phyloP scores from a whole-genome alignment of 352 stramenopile species.

The Phytopythium vexans region DNA sequence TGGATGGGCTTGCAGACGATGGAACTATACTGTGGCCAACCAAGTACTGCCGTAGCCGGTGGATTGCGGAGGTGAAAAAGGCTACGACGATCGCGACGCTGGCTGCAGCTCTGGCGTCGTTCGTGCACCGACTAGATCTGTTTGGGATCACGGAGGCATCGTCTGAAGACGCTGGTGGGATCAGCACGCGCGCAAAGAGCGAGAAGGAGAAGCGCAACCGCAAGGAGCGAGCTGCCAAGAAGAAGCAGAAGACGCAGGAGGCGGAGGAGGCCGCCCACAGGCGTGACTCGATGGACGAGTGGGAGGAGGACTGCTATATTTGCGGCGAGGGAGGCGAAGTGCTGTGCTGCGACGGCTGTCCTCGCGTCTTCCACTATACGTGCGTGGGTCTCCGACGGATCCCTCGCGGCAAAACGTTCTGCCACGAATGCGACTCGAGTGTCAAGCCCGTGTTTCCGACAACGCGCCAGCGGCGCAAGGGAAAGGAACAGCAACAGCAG shows the following conservation, averaged over 20 bases:
- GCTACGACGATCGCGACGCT: conserved; percentile 49
- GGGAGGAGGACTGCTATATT: conserved; percentile 88
- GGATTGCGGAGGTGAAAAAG: conserved; percentile 61
- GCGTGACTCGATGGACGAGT: conserved; percentile 70
- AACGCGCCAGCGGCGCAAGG: conserved; percentile 1
- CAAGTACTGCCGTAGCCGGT: conserved; percentile 62
- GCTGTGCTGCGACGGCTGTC: conserved; percentile 90
- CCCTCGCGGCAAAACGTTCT: conserved; percentile 85
- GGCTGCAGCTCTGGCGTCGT: conserved; percentile 49
- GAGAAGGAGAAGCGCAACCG: conserved; percentile 70
- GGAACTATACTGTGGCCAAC: conserved; percentile 68
- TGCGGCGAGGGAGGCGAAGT: conserved; percentile 85
- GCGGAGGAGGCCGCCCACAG: conserved; percentile 40
- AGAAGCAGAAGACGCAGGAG: conserved; percentile 61
- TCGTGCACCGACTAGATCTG: conserved; percentile 70
- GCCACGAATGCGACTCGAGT: conserved; percentile 66
- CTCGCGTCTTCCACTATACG: conserved; percentile 88
- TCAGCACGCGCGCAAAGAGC: conserved; percentile 54
- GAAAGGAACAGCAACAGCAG: conserved; percentile 9
- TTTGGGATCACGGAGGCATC: conserved; percentile 57
- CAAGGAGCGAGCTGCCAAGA: conserved; percentile 68
- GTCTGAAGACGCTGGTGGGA: conserved; percentile 28
- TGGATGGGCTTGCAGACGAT: conserved; percentile 55
- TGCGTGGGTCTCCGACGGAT: conserved; percentile 81
- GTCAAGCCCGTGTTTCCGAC: conserved; percentile 63